phyloP scores from a whole-genome alignment of 2,329 filamentous ascomycete species.

The Orbilia blumenaviensis region DNA sequence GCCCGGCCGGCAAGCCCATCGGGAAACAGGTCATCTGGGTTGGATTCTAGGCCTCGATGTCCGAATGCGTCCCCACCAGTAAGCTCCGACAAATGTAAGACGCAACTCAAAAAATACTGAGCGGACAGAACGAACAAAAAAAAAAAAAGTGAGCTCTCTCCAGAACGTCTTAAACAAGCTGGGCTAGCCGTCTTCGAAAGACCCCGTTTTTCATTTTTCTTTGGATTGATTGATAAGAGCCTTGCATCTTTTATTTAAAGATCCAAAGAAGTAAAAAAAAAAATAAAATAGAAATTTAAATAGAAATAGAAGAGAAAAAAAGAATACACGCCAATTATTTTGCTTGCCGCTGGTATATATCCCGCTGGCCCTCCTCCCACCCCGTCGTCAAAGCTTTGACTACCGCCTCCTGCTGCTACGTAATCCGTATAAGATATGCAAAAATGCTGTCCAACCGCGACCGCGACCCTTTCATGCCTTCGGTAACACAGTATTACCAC shows the following conservation, averaged over 20 bases:
- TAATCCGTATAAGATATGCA: conserved; percentile 24
- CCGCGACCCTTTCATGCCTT: conserved; percentile 54
- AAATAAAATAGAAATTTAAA: no score
- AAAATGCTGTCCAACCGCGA: conserved; percentile 54
- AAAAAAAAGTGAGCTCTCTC: conserved; percentile 30
- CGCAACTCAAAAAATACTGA: conserved; percentile 15
- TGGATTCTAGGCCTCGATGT: conserved; percentile 32
- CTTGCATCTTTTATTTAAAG: neutral
- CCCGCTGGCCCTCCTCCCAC: conserved; percentile 5
- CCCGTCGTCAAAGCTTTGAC: conserved; percentile 7
- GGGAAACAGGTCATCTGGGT: conserved; percentile 8
- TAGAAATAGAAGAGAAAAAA: neutral
- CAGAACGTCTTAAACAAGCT: conserved; percentile 27
- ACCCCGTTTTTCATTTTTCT: neutral
- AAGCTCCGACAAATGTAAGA: conserved; percentile 34
- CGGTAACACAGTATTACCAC: conserved; percentile 49
- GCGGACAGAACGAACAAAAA: conserved; percentile 5
- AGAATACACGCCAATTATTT: neutral
- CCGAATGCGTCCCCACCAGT: conserved; percentile 52
- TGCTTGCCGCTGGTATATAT: conserved; percentile 12
- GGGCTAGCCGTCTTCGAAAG: conserved; percentile 18
- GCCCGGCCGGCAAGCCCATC: conserved; percentile 10
- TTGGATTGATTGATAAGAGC: conserved; percentile 24
- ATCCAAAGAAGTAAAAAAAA: no score
- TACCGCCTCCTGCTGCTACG: neutral